These are phyloP conservation scores for Salvia splendens DNA, from an alignment of 257 asterid species.

Conservation along the genomic window DNA sequence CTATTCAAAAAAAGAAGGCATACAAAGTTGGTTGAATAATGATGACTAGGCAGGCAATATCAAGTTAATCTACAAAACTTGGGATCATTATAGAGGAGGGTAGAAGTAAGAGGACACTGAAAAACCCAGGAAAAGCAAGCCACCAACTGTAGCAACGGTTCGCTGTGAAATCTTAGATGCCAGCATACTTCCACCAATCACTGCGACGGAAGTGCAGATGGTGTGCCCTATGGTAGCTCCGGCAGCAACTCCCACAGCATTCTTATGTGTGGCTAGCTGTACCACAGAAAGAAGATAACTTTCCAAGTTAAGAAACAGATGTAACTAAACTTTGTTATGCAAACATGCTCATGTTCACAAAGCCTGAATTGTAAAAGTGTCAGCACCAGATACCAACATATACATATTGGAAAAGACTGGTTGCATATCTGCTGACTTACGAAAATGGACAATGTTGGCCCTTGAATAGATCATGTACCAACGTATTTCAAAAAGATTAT, in stretches of 20 bases:
- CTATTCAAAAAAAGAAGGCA: not conserved
- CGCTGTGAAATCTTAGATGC: constrained; percentile 98
- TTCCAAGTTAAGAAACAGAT: not conserved
- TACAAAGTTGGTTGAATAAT: not conserved
- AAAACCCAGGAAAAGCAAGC: constrained; percentile 87
- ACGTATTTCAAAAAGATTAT: no score
- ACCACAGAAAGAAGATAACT: not conserved
- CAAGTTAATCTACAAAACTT: constrained; percentile 39
- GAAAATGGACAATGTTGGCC: no score
- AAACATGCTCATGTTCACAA: not conserved
- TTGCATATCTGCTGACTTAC: no score
- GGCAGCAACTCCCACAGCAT: constrained; percentile 84
- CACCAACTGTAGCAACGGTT: constrained; percentile 86
- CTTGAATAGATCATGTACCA: no score
- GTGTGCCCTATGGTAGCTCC: constrained; percentile 91
- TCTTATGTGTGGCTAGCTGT: constrained; percentile 95
- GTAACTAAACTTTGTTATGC: no score
- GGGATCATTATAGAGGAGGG: constrained; percentile 63
- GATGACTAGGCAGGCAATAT: not conserved
- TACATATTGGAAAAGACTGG: no score
- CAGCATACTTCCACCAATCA: constrained; percentile 94
- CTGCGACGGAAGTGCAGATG: constrained; percentile 88
- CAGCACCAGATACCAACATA: no score
- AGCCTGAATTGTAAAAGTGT: not conserved
- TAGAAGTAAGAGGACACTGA: constrained; percentile 85